These are phyloP conservation scores for Crithidia bombi DNA, from an alignment of 208 protist species.

Conservation along the genomic window DNA sequence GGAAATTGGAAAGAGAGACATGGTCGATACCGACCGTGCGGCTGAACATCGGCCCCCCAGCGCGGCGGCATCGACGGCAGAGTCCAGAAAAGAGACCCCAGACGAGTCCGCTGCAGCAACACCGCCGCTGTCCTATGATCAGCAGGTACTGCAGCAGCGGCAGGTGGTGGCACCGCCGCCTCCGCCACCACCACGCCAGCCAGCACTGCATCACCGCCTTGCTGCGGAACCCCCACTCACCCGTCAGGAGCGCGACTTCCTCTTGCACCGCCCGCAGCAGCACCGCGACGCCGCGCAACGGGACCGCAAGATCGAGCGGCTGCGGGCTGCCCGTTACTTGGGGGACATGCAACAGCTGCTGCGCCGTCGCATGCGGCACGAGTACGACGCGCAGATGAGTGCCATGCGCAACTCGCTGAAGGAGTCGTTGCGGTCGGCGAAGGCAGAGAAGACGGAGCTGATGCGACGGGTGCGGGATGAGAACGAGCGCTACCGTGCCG, in stretches of 20 bases:
- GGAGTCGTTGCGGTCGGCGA: slow-evolving; percentile 30
- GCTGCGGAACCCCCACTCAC: slow-evolving; percentile 55
- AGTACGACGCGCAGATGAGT: slow-evolving; percentile 57
- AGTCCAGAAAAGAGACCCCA: too few species aligned
- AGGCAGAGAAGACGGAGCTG: slow-evolving; percentile 49
- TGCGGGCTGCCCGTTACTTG: slow-evolving; percentile 73
- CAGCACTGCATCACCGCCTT: background rate
- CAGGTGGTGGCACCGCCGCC: background rate
- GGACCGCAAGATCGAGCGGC: slow-evolving; percentile 82
- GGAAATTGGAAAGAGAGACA: background rate
- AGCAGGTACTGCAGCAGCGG: slow-evolving; percentile 1
- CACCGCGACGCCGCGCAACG: slow-evolving; percentile 53
- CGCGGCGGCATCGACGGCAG: background rate
- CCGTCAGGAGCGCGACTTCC: slow-evolving; percentile 46
- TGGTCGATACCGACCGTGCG: background rate
- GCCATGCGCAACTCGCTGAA: slow-evolving; percentile 57
- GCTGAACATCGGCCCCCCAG: background rate
- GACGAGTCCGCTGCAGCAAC: background rate
- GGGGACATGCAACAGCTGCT: slow-evolving; percentile 71
- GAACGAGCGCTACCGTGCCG: slow-evolving; percentile 75
- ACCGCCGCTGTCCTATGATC: background rate
- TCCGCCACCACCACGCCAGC: background rate
- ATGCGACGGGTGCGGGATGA: slow-evolving; percentile 72
- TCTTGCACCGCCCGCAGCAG: slow-evolving; percentile 55
- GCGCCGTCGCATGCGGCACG: slow-evolving; percentile 64